Base-by-base conservation (phyloP, 495 filamentous ascomycete genomes). In the Penicillium steckii region DNA sequence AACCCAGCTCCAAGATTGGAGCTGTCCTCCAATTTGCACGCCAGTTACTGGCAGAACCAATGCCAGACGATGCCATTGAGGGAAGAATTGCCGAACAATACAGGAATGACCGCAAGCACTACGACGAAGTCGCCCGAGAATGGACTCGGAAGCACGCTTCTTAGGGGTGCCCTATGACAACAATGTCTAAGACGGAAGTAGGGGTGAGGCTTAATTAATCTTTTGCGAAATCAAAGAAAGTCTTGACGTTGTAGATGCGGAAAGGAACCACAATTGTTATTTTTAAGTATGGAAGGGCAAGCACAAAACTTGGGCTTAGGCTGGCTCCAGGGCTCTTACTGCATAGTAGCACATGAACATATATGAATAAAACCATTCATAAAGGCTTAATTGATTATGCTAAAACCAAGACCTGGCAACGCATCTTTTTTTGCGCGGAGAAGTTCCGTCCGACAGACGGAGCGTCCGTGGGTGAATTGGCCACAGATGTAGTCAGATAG, bases 1-100 rank as follows among this genome's bases (percentile, higher is more conserved):
- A 98, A 78, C 94, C 94, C 1, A 84, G 83, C 25, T 87, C 84
- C 52, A 87, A 85, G 72, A 82, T 97, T 52, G 66, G 71, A 27
- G 82, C 82, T 8, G 90, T 97, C 22, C 82, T 98, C 37, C 79
- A 86, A 57, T 89, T 94, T 56, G 85, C 91, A 5, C 78, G 89
- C 46, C 79, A 83, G 55, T 74, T 98, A 50, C 76, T 98, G 23
- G 65, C 82, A 30, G 91, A 96, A 77, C 95, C 94, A 4, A 89
- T 92, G 77, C 87, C 90, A 6, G 94, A 98, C 60, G 94, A 98
- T 76, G 90, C 94, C 33, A 85, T 98, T 43, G 94, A 98, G 80
- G 74, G 80, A 4, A 76, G 84, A 40, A 93, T 96, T 56, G 95
- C 91, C 18, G 87, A 96, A 51, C 85, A 93, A 74, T 97, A 80